Evolutionary conservation across 345 rosid genomes (phyloP), one percentile per base, ranked within the genome.

Genomic region (Excoecaria agallocha): DNA sequence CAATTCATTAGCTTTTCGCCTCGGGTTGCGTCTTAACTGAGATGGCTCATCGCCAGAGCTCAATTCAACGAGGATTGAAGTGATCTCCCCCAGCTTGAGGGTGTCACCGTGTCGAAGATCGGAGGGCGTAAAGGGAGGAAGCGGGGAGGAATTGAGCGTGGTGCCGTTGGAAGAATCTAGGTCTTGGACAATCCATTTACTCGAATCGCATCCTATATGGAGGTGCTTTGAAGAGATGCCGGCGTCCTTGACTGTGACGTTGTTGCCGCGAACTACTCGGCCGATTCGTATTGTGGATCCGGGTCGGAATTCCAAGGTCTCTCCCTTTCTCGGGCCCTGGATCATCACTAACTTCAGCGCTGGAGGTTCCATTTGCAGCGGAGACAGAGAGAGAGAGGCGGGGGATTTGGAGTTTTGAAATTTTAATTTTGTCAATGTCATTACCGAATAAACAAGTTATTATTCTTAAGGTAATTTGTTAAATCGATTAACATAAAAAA

Each of bases 161-260:
- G 98, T 93, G 30, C 99, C 99, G 63, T 95, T 95, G 64, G 97
- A 95, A 72, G 98, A 95, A 25, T 82, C 89, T 6, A 91, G 87
- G 74, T 94, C 98, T 45, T 70, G 82, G 74, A 92, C 58, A 67
- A 77, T 54, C 97, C 99, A 95, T 52, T 85, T 86, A 2, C 87
- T 89, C 0, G 92, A 92, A 35, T 70, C 83, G 45, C 82, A 84
- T 16, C 50, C 88, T 80, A 94, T 87, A 1, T 74, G 16, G 37
- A 92, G 84, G 81, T 94, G 98, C 76, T 91, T 91, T 37, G 95
- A 83, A 71, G 97, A 92, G 83, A 92, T 82, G 56, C 95, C 98
- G n/a, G 73, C 82, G 79, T 92, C 97, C 67, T 88, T 89, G 74
- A 94, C 74, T 12, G 85, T 13, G 51, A 92, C 71, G 35, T 86